Conservation (phyloP, 1,139 yeast species). For the Meyerozyma sp. region DNA sequence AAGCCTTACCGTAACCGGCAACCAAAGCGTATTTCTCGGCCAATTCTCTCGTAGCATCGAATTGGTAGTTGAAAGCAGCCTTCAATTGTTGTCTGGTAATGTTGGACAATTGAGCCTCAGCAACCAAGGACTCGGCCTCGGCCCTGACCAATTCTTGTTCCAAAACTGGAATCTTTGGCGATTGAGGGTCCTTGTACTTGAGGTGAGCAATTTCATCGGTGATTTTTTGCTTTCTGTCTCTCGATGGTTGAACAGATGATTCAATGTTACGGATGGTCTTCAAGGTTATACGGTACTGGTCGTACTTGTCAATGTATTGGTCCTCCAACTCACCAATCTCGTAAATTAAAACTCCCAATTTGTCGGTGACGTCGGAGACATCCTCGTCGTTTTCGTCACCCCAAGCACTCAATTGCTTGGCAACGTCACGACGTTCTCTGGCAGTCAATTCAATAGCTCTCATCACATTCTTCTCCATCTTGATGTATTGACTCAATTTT, state of each 20-base stretch:
- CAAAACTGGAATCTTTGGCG: slow-evolving; percentile 89
- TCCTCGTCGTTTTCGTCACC: slow-evolving; percentile 98
- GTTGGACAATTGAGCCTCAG: slow-evolving; percentile 97
- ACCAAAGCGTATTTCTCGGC: slow-evolving; percentile 94
- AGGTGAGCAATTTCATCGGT: slow-evolving; percentile 97
- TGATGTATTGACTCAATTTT: slow-evolving; percentile 83
- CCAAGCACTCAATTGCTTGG: slow-evolving; percentile 93
- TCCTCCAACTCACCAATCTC: slow-evolving; percentile 98
- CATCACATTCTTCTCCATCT: slow-evolving; percentile 95
- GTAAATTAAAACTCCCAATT: slow-evolving; percentile 89
- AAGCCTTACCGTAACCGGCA: slow-evolving; percentile 98
- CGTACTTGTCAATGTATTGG: slow-evolving; percentile 95
- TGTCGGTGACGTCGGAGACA: slow-evolving; percentile 94
- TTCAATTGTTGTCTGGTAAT: slow-evolving; percentile 96
- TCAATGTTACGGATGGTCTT: slow-evolving; percentile 95
- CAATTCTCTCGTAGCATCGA: slow-evolving; percentile 93
- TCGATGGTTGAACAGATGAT: slow-evolving; percentile 95
- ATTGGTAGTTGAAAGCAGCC: slow-evolving; percentile 96
- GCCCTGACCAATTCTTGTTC: slow-evolving; percentile 99
- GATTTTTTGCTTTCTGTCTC: slow-evolving; percentile 96
- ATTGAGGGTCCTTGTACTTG: slow-evolving; percentile 97
- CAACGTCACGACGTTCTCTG: slow-evolving; percentile 93
- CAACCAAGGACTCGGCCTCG: slow-evolving; percentile 97
- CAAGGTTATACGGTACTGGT: slow-evolving; percentile 93
- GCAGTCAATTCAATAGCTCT: slow-evolving; percentile 91